Conservation (phyloP, 73 alveolate genomes). For the Tetrahymena malaccensis region DNA sequence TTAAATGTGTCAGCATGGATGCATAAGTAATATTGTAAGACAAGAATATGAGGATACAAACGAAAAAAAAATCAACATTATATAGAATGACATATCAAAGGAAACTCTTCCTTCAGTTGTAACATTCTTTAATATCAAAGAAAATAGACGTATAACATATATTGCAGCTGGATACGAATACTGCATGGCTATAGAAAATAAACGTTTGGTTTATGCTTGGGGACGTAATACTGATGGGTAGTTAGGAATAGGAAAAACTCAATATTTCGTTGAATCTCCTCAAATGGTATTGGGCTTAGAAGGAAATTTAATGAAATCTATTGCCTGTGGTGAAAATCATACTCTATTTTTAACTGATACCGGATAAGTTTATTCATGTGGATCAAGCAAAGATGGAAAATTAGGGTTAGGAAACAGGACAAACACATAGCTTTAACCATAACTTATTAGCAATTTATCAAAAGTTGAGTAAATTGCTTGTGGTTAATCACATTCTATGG, state of each 20-base stretch:
- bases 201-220: slow-evolving; percentile 80
- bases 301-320: slow-evolving; percentile 31
- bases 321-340: slow-evolving; percentile 86
- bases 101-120: slow-evolving; percentile 22
- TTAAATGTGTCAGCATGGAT: slow-evolving; percentile 28
- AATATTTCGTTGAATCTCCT: slow-evolving; percentile 22
- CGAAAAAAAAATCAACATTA: neutral
- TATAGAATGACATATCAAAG: neutral
- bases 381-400: slow-evolving; percentile 85
- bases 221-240: slow-evolving; percentile 66
- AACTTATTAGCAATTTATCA: neutral
- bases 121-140: slow-evolving; percentile 8
- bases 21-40: slow-evolving; percentile 1
- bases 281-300: slow-evolving; percentile 21
- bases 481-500: slow-evolving; percentile 37
- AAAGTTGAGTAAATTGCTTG: slow-evolving; percentile 18
- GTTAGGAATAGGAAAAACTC: slow-evolving; percentile 41
- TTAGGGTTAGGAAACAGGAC: slow-evolving; percentile 53
- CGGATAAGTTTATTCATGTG: slow-evolving; percentile 64
- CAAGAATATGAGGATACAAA: slow-evolving; percentile 1
- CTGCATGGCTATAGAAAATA: slow-evolving; percentile 69
- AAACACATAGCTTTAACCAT: slow-evolving; percentile 2
- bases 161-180: slow-evolving; percentile 81
- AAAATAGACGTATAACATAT: slow-evolving; percentile 57
- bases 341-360: slow-evolving; percentile 56